Conservation (phyloP, 768 basidiomycete genomes). For the Clitopilus hobsonii region DNA sequence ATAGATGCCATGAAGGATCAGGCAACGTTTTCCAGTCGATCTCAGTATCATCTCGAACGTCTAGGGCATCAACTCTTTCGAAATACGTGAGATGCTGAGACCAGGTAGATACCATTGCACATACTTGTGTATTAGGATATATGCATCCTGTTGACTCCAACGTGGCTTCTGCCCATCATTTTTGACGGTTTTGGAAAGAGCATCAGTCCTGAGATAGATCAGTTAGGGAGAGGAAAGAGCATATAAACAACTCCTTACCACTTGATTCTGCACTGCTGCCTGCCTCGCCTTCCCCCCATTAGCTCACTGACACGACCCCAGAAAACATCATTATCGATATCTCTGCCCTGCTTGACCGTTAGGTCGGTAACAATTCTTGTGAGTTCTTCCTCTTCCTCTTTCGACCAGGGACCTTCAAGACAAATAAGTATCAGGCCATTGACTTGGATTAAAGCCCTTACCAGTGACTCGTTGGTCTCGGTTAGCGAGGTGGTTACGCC, state of each 20-base stretch:
- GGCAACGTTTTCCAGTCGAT: conserved; percentile 79
- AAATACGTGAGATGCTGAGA: conserved; percentile 3
- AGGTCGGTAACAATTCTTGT: conserved; percentile 72
- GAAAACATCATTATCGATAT: conserved; percentile 75
- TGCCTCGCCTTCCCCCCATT: conserved; percentile 72
- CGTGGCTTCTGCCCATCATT: conserved; percentile 65
- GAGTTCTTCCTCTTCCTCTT: conserved; percentile 73
- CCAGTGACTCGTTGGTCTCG: conserved; percentile 60
- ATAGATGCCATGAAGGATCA: conserved; percentile 76
- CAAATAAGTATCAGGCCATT: not conserved
- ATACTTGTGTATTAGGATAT: conserved; percentile 79
- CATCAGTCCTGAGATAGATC: conserved; percentile 58
- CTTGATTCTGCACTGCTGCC: conserved; percentile 86
- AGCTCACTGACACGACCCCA: conserved; percentile 74
- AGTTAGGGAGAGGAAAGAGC: not conserved
- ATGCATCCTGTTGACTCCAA: conserved; percentile 75
- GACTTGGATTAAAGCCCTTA: conserved; percentile 17
- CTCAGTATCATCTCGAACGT: conserved; percentile 76
- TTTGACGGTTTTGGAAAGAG: conserved; percentile 66
- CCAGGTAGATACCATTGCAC: conserved; percentile 14
- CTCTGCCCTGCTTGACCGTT: conserved; percentile 67
- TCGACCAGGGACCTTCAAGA: conserved; percentile 61
- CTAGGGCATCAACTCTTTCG: conserved; percentile 64
- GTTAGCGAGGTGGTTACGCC: conserved; percentile 75
- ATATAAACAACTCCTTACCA: conserved; percentile 41